Evolutionary conservation across 192 early-diverging fungal species (phyloP), one percentile per base, ranked within the genome.

Genomic region (Spizellomyces sp.): DNA sequence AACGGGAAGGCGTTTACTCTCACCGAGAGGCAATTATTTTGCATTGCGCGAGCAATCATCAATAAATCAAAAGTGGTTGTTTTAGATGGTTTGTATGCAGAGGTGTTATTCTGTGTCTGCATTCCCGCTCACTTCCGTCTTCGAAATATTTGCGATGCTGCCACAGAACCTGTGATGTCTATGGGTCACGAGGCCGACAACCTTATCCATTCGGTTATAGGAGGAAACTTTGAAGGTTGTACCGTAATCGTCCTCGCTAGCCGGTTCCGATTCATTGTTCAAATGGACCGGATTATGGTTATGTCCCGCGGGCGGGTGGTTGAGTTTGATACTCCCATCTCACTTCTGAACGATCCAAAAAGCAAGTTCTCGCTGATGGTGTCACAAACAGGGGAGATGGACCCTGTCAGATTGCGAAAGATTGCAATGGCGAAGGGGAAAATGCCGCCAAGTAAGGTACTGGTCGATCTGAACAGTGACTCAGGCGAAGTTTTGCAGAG

Each of bases 211-310:
- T 22, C 45, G 6, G 73, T 71, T 45, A 74, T 80, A 48, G 55
- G 45, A 4, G 14, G 76, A 36, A 60, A 75, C 83, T 66, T 92
- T 90, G 69, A 79, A 73, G 21, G 71, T 75, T 15, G 83, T 6
- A 93, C 92, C 6, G 81, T 92, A 17, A 68, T 93, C 44, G 88
- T 87, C 9, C 90, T 93, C 74, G 91, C 91, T 1, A 90, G 90
- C 59, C 80, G 92, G 66, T 90, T 87, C 21, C 52, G n/a, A 52
- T 66, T 21, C 58, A 64, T 64, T 48, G 67, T 81, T 54, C 81
- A 83, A 21, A 83, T 75, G 67, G 85, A 87, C 56, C 52, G 68
- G 15, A 71, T 85, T 5, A 48, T 86, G 56, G 84, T 86, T n/a
- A 59, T 86, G 50, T 52, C 78, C 21, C 36, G 72, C 14, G 84